Percentiles rank a stretch among this genome's conserved stretches.
These are phyloP conservation scores for Fallopia convolvulus DNA, from an alignment of 148 eudicot genomes.

Conservation along the genomic window DNA sequence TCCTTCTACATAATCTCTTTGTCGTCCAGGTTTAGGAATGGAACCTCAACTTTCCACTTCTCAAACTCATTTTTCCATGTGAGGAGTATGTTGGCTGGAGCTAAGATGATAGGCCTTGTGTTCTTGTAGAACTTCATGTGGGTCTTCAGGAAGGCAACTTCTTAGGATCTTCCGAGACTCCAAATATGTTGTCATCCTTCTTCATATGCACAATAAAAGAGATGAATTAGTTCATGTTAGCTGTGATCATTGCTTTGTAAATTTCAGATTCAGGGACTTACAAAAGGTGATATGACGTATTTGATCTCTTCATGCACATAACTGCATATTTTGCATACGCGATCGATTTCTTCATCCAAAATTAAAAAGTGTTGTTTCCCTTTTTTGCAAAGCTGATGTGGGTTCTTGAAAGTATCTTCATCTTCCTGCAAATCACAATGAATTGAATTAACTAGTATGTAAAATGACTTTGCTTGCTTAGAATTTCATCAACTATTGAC, in stretches of 20 bases:
- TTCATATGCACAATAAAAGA: conserved; percentile 10
- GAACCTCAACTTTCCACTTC: conserved; percentile 52
- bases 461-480: too few species aligned
- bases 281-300: conserved; percentile 31
- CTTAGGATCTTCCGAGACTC: conserved; percentile 13
- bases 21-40: conserved; percentile 52
- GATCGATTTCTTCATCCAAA: conserved; percentile 48
- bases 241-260: neutral
- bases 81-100: conserved; percentile 62
- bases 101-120: conserved; percentile 50
- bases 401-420: conserved; percentile 11
- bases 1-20: conserved; percentile 39
- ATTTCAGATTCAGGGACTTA: conserved; percentile 25
- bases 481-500: too few species aligned
- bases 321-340: conserved; percentile 40
- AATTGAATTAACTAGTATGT: too few species aligned
- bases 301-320: conserved; percentile 33
- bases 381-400: conserved; percentile 24
- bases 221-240: neutral
- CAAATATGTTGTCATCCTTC: conserved; percentile 34
- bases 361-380: conserved; percentile 41
- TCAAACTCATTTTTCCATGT: conserved; percentile 80
- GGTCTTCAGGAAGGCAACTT: conserved; percentile 38
- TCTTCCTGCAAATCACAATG: conserved; percentile 23
- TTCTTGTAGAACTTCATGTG: conserved; percentile 38